Conservation (phyloP, 2,329 filamentous ascomycete genomes). For the Pyrenophora seminiperda region DNA sequence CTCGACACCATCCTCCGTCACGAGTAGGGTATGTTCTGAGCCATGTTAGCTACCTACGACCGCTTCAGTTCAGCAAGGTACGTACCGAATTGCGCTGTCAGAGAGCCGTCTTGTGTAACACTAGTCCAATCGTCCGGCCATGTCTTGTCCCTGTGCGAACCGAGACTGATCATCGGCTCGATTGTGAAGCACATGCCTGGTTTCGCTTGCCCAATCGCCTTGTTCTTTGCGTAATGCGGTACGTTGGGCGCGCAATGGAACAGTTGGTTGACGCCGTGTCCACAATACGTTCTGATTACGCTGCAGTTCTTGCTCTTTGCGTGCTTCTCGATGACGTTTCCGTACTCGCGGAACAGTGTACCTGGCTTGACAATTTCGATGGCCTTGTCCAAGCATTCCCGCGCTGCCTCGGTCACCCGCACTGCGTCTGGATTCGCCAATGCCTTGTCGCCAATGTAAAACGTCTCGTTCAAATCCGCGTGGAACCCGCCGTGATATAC, state of each 20-base stretch:
- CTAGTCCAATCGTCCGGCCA: conserved; percentile 99
- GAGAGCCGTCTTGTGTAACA: conserved; percentile 84
- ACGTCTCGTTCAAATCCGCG: conserved; percentile 96
- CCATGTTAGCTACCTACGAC: conserved; percentile 16
- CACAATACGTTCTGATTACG: conserved; percentile 94
- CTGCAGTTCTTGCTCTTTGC: conserved; percentile 85
- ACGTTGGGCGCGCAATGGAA: conserved; percentile 96
- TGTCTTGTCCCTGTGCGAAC: conserved; percentile 88
- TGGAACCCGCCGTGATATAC: conserved; percentile 95
- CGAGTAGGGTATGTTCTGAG: conserved; percentile 78
- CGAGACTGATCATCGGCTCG: conserved; percentile 96
- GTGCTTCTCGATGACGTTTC: conserved; percentile 93
- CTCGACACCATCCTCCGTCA: conserved; percentile 82
- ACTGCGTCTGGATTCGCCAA: conserved; percentile 83
- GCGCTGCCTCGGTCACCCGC: conserved; percentile 85
- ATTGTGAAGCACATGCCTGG: conserved; percentile 99
- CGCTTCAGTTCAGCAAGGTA: background rate
- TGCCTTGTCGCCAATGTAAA: conserved; percentile 92
- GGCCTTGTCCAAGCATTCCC: conserved; percentile 87
- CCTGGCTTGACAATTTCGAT: conserved; percentile 94
- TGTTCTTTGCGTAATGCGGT: conserved; percentile 98
- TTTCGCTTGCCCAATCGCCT: conserved; percentile 91
- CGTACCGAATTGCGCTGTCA: conserved; percentile 90
- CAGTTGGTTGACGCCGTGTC: conserved; percentile 89
- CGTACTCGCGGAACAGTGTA: conserved; percentile 88